Conservation (phyloP, 495 filamentous ascomycete species). For the Echria macrotheca region DNA sequence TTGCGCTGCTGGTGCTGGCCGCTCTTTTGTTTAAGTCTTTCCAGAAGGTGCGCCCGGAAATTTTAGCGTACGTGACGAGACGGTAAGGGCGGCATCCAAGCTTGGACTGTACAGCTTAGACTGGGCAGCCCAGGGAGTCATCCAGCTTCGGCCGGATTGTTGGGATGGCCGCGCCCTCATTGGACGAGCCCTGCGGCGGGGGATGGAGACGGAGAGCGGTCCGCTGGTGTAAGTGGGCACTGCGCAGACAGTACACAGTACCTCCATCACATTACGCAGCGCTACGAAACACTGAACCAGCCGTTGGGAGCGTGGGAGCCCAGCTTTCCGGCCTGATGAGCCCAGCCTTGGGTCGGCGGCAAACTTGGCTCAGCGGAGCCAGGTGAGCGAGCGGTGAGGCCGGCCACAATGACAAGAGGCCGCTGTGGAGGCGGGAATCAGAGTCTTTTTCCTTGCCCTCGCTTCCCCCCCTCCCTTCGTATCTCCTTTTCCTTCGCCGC, state of each 20-base stretch:
- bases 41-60: conserved; percentile 28
- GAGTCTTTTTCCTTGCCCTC: not conserved
- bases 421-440: too few species aligned
- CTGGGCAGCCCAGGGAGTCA: conserved; percentile 12
- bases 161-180: not conserved
- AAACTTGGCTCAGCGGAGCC: too few species aligned
- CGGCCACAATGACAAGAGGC: too few species aligned
- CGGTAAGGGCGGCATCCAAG: conserved; percentile 23
- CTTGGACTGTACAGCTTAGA: too few species aligned
- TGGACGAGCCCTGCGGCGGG: too few species aligned
- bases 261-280: not conserved
- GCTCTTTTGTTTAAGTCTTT: conserved; percentile 24
- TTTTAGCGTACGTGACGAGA: conserved; percentile 23
- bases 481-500: not conserved
- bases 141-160: not conserved
- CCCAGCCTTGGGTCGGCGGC: too few species aligned
- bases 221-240: not conserved
- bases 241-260: conserved; percentile 1
- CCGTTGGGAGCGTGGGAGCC: not conserved
- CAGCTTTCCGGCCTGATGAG: too few species aligned
- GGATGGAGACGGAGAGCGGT: conserved; percentile 1
- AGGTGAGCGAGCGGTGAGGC: too few species aligned
- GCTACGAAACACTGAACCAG: not conserved
- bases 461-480: not conserved
- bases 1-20: not conserved